These are phyloP conservation scores for Rhexocercosporidium sp. DNA, from an alignment of 2,329 filamentous ascomycete species.

Conservation along the genomic window DNA sequence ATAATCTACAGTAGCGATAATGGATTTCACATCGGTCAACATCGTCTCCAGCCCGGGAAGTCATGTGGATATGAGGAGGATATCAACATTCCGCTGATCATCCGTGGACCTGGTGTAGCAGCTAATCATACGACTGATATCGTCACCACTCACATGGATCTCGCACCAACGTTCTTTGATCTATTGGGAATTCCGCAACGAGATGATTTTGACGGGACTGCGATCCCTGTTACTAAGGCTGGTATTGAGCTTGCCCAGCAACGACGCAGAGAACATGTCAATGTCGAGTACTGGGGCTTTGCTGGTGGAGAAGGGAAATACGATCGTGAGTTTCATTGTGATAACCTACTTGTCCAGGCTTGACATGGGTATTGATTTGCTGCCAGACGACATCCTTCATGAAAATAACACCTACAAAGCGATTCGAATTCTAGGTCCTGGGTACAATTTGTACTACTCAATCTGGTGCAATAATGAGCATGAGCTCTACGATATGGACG, in stretches of 20 bases:
- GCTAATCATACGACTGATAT: constrained; percentile 44
- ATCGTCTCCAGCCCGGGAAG: constrained; percentile 55
- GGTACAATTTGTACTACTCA: constrained; percentile 66
- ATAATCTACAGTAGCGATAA: constrained; percentile 64
- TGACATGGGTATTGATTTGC: not conserved
- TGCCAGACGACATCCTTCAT: constrained; percentile 6
- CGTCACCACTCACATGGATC: constrained; percentile 59
- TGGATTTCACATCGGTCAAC: constrained; percentile 56
- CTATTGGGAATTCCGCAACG: constrained; percentile 41
- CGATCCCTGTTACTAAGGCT: constrained; percentile 45
- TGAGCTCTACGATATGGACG: constrained; percentile 67
- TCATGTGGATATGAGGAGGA: constrained; percentile 55
- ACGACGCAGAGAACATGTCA: constrained; percentile 50
- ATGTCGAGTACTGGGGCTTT: constrained; percentile 51
- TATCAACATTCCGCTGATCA: constrained; percentile 56
- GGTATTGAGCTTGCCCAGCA: constrained; percentile 23
- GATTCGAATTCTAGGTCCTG: constrained; percentile 47
- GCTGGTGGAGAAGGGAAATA: constrained; percentile 33
- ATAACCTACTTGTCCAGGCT: not conserved
- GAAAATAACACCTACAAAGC: constrained; percentile 56
- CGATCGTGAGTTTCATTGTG: not conserved
- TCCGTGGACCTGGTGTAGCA: constrained; percentile 61
- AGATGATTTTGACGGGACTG: constrained; percentile 51
- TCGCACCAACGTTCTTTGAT: constrained; percentile 55
- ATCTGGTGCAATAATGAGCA: constrained; percentile 72